phyloP scores from a whole-genome alignment of 768 basidiomycete genomes.

The Stropharia rugosoannulata region DNA sequence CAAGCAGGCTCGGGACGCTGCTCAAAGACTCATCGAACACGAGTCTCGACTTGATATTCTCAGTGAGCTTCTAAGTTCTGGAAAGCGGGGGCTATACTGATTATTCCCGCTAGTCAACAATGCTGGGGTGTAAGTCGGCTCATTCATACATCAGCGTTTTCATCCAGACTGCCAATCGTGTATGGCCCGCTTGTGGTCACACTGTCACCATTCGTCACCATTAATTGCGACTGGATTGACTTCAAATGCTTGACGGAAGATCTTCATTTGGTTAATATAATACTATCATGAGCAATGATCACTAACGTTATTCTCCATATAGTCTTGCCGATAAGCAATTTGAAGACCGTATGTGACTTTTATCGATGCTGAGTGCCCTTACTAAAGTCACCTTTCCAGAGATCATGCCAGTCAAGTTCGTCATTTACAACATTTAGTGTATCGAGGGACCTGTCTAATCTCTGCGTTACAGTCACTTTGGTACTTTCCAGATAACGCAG shows the following conservation, averaged over 20 bases:
- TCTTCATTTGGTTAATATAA: too few species aligned
- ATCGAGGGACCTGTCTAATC: neutral
- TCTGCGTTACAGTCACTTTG: constrained; percentile 8
- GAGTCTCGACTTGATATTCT: constrained; percentile 50
- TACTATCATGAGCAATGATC: too few species aligned
- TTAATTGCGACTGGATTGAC: too few species aligned
- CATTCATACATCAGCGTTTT: neutral
- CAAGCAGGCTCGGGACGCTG: constrained; percentile 36
- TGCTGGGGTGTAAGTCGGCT: constrained; percentile 9
- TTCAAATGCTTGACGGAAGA: too few species aligned
- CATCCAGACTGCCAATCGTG: neutral
- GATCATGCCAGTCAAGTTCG: constrained; percentile 6
- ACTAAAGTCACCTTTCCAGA: neutral
- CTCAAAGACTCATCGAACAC: constrained; percentile 38
- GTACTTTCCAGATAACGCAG: constrained; percentile 24
- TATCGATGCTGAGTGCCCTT: too few species aligned
- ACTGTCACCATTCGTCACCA: too few species aligned
- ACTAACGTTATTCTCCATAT: neutral
- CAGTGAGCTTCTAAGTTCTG: constrained; percentile 27
- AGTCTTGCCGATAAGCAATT: constrained; percentile 3
- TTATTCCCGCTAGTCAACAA: constrained; percentile 9
- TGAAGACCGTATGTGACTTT: neutral
- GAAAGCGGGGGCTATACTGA: neutral
- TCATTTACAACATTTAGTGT: neutral
- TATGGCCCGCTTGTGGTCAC: too few species aligned